Conservation (phyloP, 306 rosid species). For the Astragalus membranaceus region DNA sequence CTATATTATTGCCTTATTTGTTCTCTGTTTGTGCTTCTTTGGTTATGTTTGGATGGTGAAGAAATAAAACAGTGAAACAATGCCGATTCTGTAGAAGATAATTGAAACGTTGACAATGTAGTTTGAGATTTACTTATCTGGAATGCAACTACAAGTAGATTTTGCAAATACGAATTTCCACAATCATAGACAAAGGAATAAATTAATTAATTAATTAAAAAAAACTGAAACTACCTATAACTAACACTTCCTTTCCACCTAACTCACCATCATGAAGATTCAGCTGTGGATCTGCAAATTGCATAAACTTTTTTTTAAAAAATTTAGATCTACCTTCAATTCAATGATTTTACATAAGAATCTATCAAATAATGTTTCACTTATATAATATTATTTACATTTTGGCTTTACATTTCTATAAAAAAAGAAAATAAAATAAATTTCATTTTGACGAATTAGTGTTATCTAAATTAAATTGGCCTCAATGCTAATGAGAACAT, state of each 20-base stretch:
- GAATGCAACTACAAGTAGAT: background rate
- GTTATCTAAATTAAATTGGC: too few species aligned
- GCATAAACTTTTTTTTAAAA: too few species aligned
- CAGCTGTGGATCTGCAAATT: background rate
- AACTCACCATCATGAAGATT: background rate
- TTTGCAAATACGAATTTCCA: background rate
- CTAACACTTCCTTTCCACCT: background rate
- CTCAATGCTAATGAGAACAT: too few species aligned
- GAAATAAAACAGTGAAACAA: background rate
- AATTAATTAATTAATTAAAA: background rate
- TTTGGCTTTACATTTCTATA: too few species aligned
- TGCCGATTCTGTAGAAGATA: background rate
- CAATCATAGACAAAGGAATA: background rate
- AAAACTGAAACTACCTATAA: background rate
- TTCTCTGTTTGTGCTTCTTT: background rate
- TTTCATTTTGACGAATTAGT: too few species aligned
- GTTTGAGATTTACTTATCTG: background rate
- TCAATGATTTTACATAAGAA: background rate
- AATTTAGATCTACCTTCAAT: slow-evolving; percentile 20
- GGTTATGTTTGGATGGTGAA: background rate
- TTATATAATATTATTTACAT: too few species aligned
- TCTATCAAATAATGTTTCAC: background rate
- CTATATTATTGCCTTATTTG: background rate
- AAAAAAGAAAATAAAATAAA: too few species aligned
- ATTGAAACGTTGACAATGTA: background rate